Evolutionary conservation across 176 grass and related monocot species (phyloP), one percentile per base, ranked within the genome.

Genomic region (Poa pratensis): DNA sequence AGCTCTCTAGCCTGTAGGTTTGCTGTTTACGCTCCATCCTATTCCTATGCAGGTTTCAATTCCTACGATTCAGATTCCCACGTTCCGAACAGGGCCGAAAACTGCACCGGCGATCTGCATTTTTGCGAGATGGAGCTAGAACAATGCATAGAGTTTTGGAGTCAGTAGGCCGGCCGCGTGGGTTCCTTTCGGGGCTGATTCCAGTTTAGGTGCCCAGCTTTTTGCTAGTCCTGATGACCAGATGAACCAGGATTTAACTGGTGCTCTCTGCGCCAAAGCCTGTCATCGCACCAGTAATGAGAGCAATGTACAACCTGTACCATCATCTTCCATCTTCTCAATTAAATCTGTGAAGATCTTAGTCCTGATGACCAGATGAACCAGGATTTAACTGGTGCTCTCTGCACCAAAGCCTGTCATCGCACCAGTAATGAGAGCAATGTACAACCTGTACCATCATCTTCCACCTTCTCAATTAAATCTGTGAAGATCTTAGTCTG

Each of bases 161-260:
- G 62, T 61, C 88, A 78, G 88, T 53, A 83, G 69, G 22, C 28
- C 22, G 1, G 26, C 46, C 50, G 8, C 65, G 59, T 90, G 75
- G 76, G 75, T 87, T 83, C 68, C 68, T 80, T 83, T 9, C 22
- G 46, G 46, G 79, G 67, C 50, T 69, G 74, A 72, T 87, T 52
- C 59, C 89, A 80, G 80, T 80, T 79, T 35, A 75, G 69, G 34
- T 35, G 39, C 59, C 61, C 80, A 87, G 59, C 89, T 53, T 90
- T 90, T 85, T 69, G 30, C 30, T 67, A 64, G 79, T 69, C 43
- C 72, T 51, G 51, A 65, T 74, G 45, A 22, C 5, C 67, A 83
- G 67, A 90, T 66, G 58, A 87, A 75, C 74, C 67, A 90, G 74
- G 60, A 75, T 83, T 90, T 83, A 80, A 90, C 84, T 69, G 75